Evolutionary conservation across 176 grass and related monocot genomes (phyloP), one percentile per base, ranked within the genome.

Genomic region (Pontederia paniculata): DNA sequence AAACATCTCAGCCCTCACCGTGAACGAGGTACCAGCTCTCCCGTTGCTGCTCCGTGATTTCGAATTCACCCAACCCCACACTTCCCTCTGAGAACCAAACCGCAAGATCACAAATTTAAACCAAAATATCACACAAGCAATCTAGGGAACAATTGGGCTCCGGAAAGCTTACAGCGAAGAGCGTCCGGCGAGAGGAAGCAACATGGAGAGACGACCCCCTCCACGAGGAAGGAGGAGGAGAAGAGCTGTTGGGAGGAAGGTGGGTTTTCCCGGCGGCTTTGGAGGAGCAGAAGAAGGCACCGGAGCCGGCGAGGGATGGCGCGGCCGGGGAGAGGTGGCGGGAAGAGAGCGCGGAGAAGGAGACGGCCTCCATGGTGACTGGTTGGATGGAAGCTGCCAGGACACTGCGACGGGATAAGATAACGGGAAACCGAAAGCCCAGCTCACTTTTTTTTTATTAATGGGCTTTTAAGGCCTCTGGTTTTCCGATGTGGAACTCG

Each of bases 1-100:
- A 49, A 90, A 97, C 93, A 81, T 97, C 86, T 97, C 93, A 21
- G 86, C 86, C 17, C 83, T 74, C 66, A 97, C 90, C 17, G 72
- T 75, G 70, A 86, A 51, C 21, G 67, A 57, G 49, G 63, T 67
- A 0, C 69, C 37, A 61, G 57, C 50, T 17, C 48, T 28, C n/a
- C 44, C 69, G 42, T 2, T 37, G 28, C 28, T 61, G 57, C 28
- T 58, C 55, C 0, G 28, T 37, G 57, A 72, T 44, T 52, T 58
- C 3, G 57, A 62, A 58, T 72, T 42, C 15, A 72, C 58, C 69
- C 48, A 62, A 52, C 47, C 17, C 69, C 57, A 62, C 25, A 72
- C 57, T 17, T 72, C 69, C 57, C 69, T 61, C 69, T 72, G 57
- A 72, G 31, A 41, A 62, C 53, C 47, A 54, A 58, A 68, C 17